These are phyloP conservation scores for Hymenoscyphus albidus DNA, from an alignment of 2,329 filamentous ascomycete genomes.

Conservation along the genomic window DNA sequence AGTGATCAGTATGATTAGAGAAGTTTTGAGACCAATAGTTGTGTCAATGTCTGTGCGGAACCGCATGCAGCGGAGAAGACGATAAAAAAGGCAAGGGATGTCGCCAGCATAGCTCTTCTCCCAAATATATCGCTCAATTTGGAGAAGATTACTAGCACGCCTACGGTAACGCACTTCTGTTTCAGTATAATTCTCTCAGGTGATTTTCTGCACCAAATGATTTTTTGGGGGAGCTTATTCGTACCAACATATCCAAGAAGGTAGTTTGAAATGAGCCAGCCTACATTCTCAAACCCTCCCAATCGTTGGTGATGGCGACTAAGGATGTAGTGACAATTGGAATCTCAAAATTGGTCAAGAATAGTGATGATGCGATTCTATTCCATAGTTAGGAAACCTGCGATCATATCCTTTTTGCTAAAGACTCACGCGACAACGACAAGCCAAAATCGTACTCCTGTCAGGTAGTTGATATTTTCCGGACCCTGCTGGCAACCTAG, in stretches of 20 bases:
- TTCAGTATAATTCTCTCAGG: too few relatives aligned
- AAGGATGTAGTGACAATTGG: conserved; percentile 10
- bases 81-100: background rate
- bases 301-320: conserved; percentile 12
- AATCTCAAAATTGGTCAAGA: background rate
- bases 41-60: background rate
- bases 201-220: too few relatives aligned
- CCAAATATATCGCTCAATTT: conserved; percentile 5
- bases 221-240: too few relatives aligned
- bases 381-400: too few relatives aligned
- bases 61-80: conserved; percentile 7
- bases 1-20: background rate
- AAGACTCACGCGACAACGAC: too few relatives aligned
- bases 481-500: too few relatives aligned
- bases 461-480: too few relatives aligned
- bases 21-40: background rate
- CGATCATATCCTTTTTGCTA: too few relatives aligned
- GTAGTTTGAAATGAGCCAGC: conserved; percentile 12
- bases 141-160: too few relatives aligned
- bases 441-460: too few relatives aligned
- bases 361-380: background rate
- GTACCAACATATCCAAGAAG: conserved; percentile 14
- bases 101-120: background rate
- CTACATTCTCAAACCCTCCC: conserved; percentile 5
- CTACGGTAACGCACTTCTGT: too few relatives aligned